Percentiles rank a stretch among this genome's conserved stretches.
phyloP scores from a whole-genome alignment of 1,284 basidiomycete species.

The Athelia psychrophila region DNA sequence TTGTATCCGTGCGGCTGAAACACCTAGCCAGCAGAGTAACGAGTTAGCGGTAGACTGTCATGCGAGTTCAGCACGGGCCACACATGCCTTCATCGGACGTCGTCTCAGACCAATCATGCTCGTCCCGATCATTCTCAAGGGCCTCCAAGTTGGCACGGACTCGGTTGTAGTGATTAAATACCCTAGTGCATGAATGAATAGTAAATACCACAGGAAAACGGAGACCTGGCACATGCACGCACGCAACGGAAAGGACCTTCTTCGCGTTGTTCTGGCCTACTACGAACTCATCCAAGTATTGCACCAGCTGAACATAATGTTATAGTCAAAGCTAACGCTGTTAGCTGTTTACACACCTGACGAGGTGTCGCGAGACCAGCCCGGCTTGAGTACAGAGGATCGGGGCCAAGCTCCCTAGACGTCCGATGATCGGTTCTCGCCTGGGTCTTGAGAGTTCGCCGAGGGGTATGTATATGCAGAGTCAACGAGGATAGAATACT shows the following conservation, averaged over 20 bases:
- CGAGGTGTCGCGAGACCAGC: conserved; percentile 64
- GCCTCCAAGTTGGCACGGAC: conserved; percentile 62
- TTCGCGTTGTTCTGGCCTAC: conserved; percentile 92
- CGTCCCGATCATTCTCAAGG: conserved; percentile 39
- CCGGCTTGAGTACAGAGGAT: conserved; percentile 23
- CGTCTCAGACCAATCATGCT: conserved; percentile 24
- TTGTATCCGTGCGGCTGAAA: conserved; percentile 53
- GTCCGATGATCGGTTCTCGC: conserved; percentile 35
- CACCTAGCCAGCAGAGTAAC: conserved; percentile 20
- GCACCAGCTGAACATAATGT: conserved; percentile 63
- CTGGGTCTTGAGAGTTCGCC: conserved; percentile 37
- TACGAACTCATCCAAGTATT: conserved; percentile 88
- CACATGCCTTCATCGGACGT: conserved; percentile 18
- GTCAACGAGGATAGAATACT: not conserved
- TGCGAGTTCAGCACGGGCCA: conserved; percentile 4
- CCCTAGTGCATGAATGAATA: conserved; percentile 52
- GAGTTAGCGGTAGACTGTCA: not conserved
- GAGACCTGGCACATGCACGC: conserved; percentile 30
- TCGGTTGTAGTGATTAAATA: conserved; percentile 92
- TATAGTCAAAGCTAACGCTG: not conserved
- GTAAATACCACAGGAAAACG: conserved; percentile 7
- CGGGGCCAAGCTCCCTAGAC: conserved; percentile 25
- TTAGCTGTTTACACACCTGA: conserved; percentile 42
- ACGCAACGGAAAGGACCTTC: conserved; percentile 91
- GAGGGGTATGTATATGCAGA: no score